Conservation (phyloP, 495 filamentous ascomycete genomes). For the Neohortaea acidophila region DNA sequence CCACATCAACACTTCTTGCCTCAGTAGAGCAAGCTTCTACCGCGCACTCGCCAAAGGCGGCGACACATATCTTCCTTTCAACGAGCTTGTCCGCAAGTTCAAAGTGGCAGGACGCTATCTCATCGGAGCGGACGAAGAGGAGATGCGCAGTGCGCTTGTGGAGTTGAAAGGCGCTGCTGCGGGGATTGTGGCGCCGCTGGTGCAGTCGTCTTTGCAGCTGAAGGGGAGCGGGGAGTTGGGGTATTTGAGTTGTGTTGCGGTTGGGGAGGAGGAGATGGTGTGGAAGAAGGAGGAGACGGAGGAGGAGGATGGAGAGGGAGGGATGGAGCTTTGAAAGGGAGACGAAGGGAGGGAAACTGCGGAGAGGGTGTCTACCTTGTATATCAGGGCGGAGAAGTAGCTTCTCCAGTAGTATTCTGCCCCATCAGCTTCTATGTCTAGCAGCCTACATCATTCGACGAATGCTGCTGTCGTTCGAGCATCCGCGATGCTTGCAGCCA, state of each 20-base stretch:
- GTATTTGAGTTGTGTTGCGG: conserved; percentile 21
- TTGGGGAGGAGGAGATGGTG: neutral
- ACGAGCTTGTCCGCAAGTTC: conserved; percentile 7
- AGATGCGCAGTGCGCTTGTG: conserved; percentile 12
- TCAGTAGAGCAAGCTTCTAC: conserved; percentile 12
- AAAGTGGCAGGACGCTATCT: too few species aligned
- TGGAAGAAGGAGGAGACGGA: too few species aligned
- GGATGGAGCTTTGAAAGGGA: too few species aligned
- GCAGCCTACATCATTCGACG: too few species aligned
- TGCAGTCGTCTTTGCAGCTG: conserved; percentile 18
- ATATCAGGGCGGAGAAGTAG: too few species aligned
- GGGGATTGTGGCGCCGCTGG: conserved; percentile 15
- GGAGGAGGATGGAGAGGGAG: too few species aligned
- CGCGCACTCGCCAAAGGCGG: conserved; percentile 12
- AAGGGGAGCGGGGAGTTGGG: conserved; percentile 12
- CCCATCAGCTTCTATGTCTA: too few species aligned
- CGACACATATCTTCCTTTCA: conserved; percentile 14
- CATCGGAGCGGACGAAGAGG: conserved; percentile 7
- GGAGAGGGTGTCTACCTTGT: too few species aligned
- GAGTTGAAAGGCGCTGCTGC: conserved; percentile 17
- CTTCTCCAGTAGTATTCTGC: too few species aligned
- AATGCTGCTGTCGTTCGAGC: too few species aligned
- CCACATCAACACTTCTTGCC: conserved; percentile 1
- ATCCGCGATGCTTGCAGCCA: too few species aligned
- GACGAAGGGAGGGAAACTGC: too few species aligned